These are phyloP conservation scores for Aureobasidium vineae DNA, from an alignment of 2,329 filamentous ascomycete species.

Conservation along the genomic window DNA sequence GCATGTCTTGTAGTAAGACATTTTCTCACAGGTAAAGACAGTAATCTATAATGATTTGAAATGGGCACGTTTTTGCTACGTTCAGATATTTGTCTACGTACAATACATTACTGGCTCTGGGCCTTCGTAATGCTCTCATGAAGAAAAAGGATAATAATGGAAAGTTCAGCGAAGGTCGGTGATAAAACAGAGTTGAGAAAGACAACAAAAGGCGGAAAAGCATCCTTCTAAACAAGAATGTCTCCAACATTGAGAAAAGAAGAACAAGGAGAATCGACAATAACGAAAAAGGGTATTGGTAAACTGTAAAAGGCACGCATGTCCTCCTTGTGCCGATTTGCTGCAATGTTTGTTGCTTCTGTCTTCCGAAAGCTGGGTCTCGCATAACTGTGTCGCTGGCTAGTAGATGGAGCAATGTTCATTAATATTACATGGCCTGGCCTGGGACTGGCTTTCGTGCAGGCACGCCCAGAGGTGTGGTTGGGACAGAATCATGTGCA, in stretches of 20 bases:
- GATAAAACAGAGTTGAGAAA: not conserved
- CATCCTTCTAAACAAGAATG: not conserved
- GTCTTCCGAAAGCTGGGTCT: not conserved
- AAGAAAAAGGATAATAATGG: not conserved
- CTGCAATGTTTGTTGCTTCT: not conserved
- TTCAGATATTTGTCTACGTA: slow-evolving; percentile 16
- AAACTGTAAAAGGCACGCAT: not conserved
- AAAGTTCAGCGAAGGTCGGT: slow-evolving; percentile 1
- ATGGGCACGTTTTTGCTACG: slow-evolving; percentile 7
- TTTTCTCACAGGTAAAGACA: not conserved
- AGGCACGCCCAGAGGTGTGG: slow-evolving; percentile 35
- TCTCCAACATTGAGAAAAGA: slow-evolving; percentile 4
- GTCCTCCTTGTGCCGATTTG: not conserved
- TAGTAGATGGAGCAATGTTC: not conserved
- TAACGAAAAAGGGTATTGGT: slow-evolving; percentile 13
- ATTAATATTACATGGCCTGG: slow-evolving; percentile 41
- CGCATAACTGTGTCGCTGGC: not conserved
- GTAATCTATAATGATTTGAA: not conserved
- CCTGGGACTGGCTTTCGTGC: slow-evolving; percentile 50
- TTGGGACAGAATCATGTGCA: not conserved
- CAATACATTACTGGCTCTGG: slow-evolving; percentile 23
- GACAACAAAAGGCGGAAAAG: not conserved
- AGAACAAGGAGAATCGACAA: slow-evolving; percentile 12
- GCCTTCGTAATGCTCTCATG: slow-evolving; percentile 23
- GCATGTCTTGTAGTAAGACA: not conserved